Evolutionary conservation across 2,329 filamentous ascomycete species (phyloP).

Genomic region (Penicillium sp.): DNA sequence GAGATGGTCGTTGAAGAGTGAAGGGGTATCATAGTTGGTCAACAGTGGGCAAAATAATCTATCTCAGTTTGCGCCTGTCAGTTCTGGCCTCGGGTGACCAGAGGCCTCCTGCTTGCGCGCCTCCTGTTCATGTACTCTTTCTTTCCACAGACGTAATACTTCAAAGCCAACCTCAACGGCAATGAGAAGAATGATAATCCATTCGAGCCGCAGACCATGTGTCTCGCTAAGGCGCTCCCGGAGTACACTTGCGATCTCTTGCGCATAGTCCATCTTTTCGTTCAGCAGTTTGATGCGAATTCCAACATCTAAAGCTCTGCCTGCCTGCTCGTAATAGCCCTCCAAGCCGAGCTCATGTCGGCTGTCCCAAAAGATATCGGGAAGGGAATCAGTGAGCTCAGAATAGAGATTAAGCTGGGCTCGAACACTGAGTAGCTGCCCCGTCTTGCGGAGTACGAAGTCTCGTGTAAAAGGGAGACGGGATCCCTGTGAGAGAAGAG

Average conservation of each 20-base stretch:
- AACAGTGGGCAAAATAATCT: background rate
- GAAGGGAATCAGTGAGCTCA: conserved; percentile 86
- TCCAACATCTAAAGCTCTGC: conserved; percentile 78
- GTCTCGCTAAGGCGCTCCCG: conserved; percentile 83
- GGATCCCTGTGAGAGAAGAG: conserved; percentile 61
- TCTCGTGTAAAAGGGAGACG: conserved; percentile 56
- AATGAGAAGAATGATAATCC: conserved; percentile 92
- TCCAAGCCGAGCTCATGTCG: conserved; percentile 81
- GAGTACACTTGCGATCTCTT: conserved; percentile 84
- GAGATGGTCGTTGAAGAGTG: conserved; percentile 4
- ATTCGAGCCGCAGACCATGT: conserved; percentile 77
- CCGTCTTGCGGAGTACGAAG: conserved; percentile 87
- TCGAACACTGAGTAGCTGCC: conserved; percentile 77
- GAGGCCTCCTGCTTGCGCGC: conserved; percentile 3
- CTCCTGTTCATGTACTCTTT: conserved; percentile 41
- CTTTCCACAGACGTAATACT: conserved; percentile 62
- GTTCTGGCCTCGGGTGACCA: background rate
- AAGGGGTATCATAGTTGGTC: conserved; percentile 15
- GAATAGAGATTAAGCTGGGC: conserved; percentile 95
- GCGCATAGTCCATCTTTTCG: conserved; percentile 95
- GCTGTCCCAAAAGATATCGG: conserved; percentile 94
- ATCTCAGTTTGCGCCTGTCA: background rate
- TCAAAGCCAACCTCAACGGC: conserved; percentile 87
- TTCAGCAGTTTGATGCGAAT: conserved; percentile 86
- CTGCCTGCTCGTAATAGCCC: conserved; percentile 89